These are phyloP conservation scores for Hericium rajendrae DNA, from an alignment of 768 basidiomycete genomes.

Conservation along the genomic window DNA sequence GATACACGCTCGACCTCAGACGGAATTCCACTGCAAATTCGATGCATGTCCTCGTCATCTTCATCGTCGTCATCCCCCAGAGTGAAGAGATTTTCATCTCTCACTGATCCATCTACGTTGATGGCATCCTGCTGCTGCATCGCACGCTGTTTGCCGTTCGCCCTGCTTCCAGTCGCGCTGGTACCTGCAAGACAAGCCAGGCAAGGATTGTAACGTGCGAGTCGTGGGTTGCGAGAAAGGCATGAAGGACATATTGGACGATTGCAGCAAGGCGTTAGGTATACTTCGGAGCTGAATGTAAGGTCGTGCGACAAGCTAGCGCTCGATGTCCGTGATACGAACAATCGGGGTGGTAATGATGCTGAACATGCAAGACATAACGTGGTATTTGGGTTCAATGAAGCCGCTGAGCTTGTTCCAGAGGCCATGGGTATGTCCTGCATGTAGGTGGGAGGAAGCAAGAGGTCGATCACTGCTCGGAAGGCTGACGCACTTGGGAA, in stretches of 20 bases:
- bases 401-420: not conserved
- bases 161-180: slow-evolving; percentile 23
- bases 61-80: slow-evolving; percentile 52
- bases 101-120: slow-evolving; percentile 44
- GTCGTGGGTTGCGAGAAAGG: slow-evolving; percentile 47
- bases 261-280: slow-evolving; percentile 53
- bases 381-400: not conserved
- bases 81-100: slow-evolving; percentile 56
- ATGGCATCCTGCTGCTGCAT: slow-evolving; percentile 1
- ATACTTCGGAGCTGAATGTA: slow-evolving; percentile 21
- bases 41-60: slow-evolving; percentile 1
- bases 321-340: not conserved
- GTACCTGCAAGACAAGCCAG: slow-evolving; percentile 57
- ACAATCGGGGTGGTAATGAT: not conserved
- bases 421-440: too few species aligned
- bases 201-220: slow-evolving; percentile 64
- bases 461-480: too few species aligned
- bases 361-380: not conserved
- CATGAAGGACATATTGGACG: slow-evolving; percentile 59
- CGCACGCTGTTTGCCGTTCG: not conserved
- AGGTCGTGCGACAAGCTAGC: too few species aligned
- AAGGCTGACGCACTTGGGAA: too few species aligned
- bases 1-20: not conserved
- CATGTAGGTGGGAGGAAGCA: too few species aligned
- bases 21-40: not conserved